These are phyloP conservation scores for Cucurbita moschata DNA, from an alignment of 306 rosid genomes.

Conservation along the genomic window DNA sequence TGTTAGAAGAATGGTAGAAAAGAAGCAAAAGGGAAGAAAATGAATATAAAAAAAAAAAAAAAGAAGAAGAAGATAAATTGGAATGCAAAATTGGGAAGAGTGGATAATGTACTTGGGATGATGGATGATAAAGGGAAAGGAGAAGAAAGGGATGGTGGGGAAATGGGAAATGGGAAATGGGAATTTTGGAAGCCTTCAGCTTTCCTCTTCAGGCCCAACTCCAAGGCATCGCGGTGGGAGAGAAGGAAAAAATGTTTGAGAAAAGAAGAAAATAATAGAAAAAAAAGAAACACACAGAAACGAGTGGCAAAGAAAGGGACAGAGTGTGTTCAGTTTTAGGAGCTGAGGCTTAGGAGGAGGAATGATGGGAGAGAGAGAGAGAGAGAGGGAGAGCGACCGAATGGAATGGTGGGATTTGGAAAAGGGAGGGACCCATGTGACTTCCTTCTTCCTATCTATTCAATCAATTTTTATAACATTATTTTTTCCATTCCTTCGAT, in stretches of 20 bases:
- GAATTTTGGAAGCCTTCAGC: neutral
- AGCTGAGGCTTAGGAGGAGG: neutral
- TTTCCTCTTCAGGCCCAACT: constrained; percentile 11
- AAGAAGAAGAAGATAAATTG: neutral
- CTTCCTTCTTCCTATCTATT: neutral
- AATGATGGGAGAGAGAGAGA: neutral
- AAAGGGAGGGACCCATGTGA: neutral
- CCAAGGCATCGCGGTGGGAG: neutral
- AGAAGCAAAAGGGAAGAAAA: neutral
- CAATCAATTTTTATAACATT: too few species aligned
- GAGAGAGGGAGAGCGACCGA: neutral
- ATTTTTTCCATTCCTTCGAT: too few species aligned
- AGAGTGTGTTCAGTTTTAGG: constrained; percentile 17
- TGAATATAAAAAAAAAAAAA: neutral
- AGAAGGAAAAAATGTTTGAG: neutral
- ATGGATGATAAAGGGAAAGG: constrained; percentile 1
- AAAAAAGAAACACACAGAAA: neutral
- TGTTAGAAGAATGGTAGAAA: neutral
- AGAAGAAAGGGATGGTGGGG: neutral
- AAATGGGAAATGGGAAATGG: neutral
- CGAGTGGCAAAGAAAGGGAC: constrained; percentile 30
- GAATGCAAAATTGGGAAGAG: neutral
- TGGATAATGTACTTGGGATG: constrained; percentile 1
- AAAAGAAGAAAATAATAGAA: neutral
- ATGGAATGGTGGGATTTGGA: neutral